These are phyloP conservation scores for Dipteronia dyeriana DNA, from an alignment of 345 rosid species.

Conservation along the genomic window DNA sequence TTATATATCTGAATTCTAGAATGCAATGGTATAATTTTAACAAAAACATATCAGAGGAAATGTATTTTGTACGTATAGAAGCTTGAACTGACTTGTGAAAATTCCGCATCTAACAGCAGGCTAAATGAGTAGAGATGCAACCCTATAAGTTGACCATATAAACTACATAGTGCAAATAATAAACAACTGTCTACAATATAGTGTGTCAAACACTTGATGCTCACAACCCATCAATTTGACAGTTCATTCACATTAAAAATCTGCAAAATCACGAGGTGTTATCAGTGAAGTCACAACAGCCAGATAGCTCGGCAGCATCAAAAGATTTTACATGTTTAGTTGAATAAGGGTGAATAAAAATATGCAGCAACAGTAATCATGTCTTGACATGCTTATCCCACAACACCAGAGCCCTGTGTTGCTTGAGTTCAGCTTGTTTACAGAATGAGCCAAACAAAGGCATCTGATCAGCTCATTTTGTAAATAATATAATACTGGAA, in stretches of 20 bases:
- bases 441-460: too few species aligned
- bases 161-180: neutral
- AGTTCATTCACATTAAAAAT: neutral
- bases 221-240: constrained; percentile 6
- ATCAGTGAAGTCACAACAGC: neutral
- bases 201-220: neutral
- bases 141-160: neutral
- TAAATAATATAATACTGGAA: neutral
- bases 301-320: neutral
- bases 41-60: neutral
- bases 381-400: neutral
- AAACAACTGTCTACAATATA: neutral
- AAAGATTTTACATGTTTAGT: neutral
- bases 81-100: constrained; percentile 12
- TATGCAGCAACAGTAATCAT: neutral
- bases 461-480: neutral
- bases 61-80: neutral
- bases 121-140: neutral
- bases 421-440: neutral
- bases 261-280: neutral
- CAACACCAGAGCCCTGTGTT: neutral
- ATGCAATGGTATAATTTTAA: neutral
- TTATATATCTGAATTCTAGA: neutral
- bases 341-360: neutral
- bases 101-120: neutral